phyloP scores from a whole-genome alignment of 2,329 filamentous ascomycete species.

The Aspergillus sp. region DNA sequence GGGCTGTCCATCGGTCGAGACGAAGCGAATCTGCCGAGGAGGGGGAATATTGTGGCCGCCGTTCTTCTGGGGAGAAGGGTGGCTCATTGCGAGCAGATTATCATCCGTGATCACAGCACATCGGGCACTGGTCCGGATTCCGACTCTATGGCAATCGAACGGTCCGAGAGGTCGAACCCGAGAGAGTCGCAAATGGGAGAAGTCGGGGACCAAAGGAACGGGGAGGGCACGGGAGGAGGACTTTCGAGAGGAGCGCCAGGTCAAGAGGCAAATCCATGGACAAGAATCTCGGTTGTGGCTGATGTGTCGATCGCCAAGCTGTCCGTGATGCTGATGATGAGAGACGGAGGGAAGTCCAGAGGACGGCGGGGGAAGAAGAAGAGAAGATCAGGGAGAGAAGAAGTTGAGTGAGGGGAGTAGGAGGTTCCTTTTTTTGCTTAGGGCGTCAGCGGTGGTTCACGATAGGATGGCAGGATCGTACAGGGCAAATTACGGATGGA shows the following conservation, averaged over 20 bases:
- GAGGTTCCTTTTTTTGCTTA: not conserved
- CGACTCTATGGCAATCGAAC: constrained; percentile 13
- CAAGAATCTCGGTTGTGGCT: constrained; percentile 16
- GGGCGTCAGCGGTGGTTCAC: not conserved
- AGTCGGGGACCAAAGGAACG: constrained; percentile 10
- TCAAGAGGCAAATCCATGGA: constrained; percentile 23
- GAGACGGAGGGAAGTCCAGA: constrained; percentile 2
- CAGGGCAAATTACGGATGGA: not conserved
- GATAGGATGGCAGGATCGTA: constrained; percentile 1
- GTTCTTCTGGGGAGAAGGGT: constrained; percentile 37
- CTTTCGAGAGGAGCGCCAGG: constrained; percentile 15
- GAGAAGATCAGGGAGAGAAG: not conserved
- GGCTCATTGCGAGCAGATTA: constrained; percentile 40
- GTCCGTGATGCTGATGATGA: constrained; percentile 7
- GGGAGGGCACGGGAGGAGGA: constrained; percentile 8
- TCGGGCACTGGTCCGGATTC: constrained; percentile 21
- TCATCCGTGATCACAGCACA: constrained; percentile 36
- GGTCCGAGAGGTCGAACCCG: constrained; percentile 6
- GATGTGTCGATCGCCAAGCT: constrained; percentile 8
- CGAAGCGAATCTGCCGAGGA: constrained; percentile 65
- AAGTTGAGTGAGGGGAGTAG: not conserved
- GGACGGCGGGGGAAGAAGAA: not conserved
- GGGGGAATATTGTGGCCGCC: constrained; percentile 29
- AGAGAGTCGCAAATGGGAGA: constrained; percentile 10
- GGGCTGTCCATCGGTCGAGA: constrained; percentile 78